Percentiles rank a stretch among this genome's conserved stretches.
These are phyloP conservation scores for Platanthera guangdongensis DNA, from an alignment of 106 monocot species.

Conservation along the genomic window DNA sequence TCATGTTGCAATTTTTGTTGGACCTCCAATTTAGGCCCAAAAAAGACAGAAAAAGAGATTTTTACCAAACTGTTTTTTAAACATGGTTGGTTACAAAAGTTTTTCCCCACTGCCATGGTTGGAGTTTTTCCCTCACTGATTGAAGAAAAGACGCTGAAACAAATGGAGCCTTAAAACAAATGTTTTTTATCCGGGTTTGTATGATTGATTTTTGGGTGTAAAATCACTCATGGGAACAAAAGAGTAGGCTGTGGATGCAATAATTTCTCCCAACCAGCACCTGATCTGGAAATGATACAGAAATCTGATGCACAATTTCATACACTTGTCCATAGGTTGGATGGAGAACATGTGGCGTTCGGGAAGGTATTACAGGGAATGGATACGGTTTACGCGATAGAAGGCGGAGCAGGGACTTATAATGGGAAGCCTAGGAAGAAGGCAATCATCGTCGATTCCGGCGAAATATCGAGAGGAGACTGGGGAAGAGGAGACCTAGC, in stretches of 20 bases:
- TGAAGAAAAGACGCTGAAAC: too few relatives aligned
- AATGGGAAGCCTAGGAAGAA: slow-evolving; percentile 88
- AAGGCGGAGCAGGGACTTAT: slow-evolving; percentile 87
- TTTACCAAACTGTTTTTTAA: too few relatives aligned
- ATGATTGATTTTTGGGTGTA: too few relatives aligned
- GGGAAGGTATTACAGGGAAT: slow-evolving; percentile 85
- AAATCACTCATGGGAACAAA: too few relatives aligned
- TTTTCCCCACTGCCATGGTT: too few relatives aligned
- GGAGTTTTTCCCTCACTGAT: too few relatives aligned
- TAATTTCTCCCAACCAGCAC: not conserved
- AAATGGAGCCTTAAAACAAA: too few relatives aligned
- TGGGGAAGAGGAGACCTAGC: slow-evolving; percentile 35
- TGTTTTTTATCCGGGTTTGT: too few relatives aligned
- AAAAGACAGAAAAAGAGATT: too few relatives aligned
- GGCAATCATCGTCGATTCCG: slow-evolving; percentile 69
- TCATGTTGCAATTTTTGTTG: too few relatives aligned
- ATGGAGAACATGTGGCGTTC: slow-evolving; percentile 85
- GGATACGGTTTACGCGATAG: slow-evolving; percentile 86
- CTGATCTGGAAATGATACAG: not conserved
- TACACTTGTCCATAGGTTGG: slow-evolving; percentile 39
- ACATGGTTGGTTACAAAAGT: too few relatives aligned
- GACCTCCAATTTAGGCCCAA: too few relatives aligned
- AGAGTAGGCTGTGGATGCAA: not conserved
- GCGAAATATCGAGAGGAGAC: slow-evolving; percentile 58
- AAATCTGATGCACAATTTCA: not conserved